Evolutionary conservation across 768 basidiomycete species (phyloP).

Genomic region (Pisolithus albus): DNA sequence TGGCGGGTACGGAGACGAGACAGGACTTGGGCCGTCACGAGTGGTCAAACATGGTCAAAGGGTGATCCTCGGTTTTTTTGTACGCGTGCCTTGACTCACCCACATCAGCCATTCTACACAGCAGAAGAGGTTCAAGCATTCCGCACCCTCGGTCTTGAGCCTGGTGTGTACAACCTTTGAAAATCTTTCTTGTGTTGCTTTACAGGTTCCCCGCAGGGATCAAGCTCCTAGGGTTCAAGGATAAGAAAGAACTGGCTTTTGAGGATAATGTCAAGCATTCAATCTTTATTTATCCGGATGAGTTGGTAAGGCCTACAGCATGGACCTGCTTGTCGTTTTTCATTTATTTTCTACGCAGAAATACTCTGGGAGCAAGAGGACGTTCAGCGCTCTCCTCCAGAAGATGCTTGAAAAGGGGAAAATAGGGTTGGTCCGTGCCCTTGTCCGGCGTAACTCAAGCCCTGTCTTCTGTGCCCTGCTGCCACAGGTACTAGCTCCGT

Average conservation of each 20-base stretch:
- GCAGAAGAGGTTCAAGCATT: slow-evolving; percentile 78
- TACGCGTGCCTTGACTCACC: not conserved
- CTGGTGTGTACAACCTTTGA: slow-evolving; percentile 40
- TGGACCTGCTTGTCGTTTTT: not conserved
- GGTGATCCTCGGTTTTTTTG: slow-evolving; percentile 27
- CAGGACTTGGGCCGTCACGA: slow-evolving; percentile 31
- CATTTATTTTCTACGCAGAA: slow-evolving; percentile 31
- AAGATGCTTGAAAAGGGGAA: slow-evolving; percentile 76
- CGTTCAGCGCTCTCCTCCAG: slow-evolving; percentile 81
- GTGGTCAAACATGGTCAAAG: slow-evolving; percentile 46
- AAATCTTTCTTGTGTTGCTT: not conserved
- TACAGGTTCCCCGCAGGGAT: slow-evolving; percentile 44
- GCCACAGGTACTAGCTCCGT: slow-evolving; percentile 59
- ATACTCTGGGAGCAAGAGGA: slow-evolving; percentile 87
- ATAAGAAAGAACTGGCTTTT: slow-evolving; percentile 58
- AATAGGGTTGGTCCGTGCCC: slow-evolving; percentile 68
- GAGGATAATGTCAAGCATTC: slow-evolving; percentile 94
- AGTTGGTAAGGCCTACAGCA: slow-evolving; percentile 48
- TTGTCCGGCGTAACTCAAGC: slow-evolving; percentile 63
- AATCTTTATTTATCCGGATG: slow-evolving; percentile 86
- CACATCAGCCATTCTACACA: slow-evolving; percentile 68
- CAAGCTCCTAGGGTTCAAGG: slow-evolving; percentile 90
- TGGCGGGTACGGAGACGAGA: slow-evolving; percentile 28
- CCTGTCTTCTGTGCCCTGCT: slow-evolving; percentile 81
- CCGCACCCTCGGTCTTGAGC: slow-evolving; percentile 71